Evolutionary conservation across 805 yeast species (phyloP), one percentile per base, ranked within the genome.

Genomic region (Teunomyces kruisii): DNA sequence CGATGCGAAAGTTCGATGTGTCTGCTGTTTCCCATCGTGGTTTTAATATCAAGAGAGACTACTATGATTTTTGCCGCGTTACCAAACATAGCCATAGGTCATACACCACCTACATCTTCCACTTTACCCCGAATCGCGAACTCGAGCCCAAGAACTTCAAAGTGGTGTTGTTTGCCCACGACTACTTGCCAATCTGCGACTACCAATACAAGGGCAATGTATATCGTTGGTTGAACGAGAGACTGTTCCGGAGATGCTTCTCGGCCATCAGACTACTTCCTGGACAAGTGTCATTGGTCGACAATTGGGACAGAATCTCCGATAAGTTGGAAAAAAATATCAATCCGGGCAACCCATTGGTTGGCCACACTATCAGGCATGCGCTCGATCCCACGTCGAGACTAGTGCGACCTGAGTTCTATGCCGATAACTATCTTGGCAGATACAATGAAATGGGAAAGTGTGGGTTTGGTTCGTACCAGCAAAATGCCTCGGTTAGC

Each of bases 141-240:
- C 8, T 6, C 8, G 12, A 9, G 12, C 17, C 39, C n/a, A 31
- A 15, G 5, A 5, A 13, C 14, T 26, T 26, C 28, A 27, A 22
- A 15, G 38, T 45, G 4, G 35, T 32, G 8, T 39, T 41, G 9
- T 45, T 45, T 22, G 30, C 32, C 31, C 48, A 45, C 31, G 32
- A 38, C 14, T 4, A 36, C 27, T 36, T 40, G 29, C 48, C 48
- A 4, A 45, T 45, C 17, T 22, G 38, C 2, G 48, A 45, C 19
- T 45, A 45, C 32, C 33, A 36, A 32, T 32, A 31, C 36, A 19
- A 32, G 15, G 45, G 42, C 9, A 38, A 29, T 8, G 36, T 40
- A 5, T 45, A 41, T 26, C 17, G 48, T 6, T 45, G 48, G 48
- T 26, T 45, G 27, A 24, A 37, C 36, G 32, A 32, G 12, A 26